Conservation (phyloP, 345 rosid genomes). For the Tarenaya hassleriana region DNA sequence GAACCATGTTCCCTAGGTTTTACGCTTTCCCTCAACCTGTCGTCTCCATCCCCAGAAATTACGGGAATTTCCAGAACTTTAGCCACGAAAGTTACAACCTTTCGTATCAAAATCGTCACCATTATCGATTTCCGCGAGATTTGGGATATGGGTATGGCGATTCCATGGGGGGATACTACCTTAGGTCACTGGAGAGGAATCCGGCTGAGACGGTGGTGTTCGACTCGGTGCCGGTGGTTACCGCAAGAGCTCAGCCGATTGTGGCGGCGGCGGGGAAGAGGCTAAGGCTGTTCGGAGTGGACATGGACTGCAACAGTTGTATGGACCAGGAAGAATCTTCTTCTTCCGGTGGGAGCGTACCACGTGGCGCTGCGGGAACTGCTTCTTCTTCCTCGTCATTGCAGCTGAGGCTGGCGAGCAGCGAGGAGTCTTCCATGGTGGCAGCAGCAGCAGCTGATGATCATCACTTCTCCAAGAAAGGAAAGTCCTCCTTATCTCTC, state of each 20-base stretch:
- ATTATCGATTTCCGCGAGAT: constrained; percentile 27
- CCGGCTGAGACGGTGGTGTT: constrained; percentile 31
- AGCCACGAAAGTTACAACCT: constrained; percentile 17
- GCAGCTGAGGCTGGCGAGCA: constrained; percentile 20
- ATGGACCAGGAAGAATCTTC: constrained; percentile 34
- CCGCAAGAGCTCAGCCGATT: constrained; percentile 16
- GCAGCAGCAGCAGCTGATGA: constrained; percentile 15
- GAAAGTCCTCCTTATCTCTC: constrained; percentile 60
- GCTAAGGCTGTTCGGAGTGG: constrained; percentile 58
- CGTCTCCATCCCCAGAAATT: background rate
- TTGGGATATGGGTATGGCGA: constrained; percentile 19
- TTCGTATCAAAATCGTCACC: constrained; percentile 29
- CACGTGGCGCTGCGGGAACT: constrained; percentile 20
- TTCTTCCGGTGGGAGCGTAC: constrained; percentile 26
- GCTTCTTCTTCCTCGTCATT: constrained; percentile 23
- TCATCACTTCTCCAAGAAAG: constrained; percentile 38
- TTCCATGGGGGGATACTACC: constrained; percentile 6
- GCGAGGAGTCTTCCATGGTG: background rate
- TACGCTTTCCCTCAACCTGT: constrained; percentile 42
- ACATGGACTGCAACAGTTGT: constrained; percentile 69
- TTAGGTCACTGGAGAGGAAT: constrained; percentile 28
- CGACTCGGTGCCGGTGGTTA: constrained; percentile 47
- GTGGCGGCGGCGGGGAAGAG: constrained; percentile 35
- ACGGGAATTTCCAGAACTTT: background rate
- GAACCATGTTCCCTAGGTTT: constrained; percentile 51